These are phyloP conservation scores for Rhodotorula sp. DNA, from an alignment of 1,284 basidiomycete genomes.

Conservation along the genomic window DNA sequence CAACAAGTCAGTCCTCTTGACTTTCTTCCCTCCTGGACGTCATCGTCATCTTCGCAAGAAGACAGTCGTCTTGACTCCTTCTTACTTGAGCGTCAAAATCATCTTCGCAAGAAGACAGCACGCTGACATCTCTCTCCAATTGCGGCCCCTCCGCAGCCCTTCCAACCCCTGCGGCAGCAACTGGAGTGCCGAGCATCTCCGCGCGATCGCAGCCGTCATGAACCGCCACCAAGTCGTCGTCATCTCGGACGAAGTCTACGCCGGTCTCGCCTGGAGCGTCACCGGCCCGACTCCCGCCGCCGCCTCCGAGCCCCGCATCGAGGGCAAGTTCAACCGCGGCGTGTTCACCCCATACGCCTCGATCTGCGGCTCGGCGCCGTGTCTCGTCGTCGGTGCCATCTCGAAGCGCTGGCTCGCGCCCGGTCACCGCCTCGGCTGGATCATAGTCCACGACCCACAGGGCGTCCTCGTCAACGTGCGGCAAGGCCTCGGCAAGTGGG, in stretches of 20 bases:
- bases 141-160: slow-evolving; percentile 44
- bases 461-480: slow-evolving; percentile 41
- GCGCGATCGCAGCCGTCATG: slow-evolving; percentile 46
- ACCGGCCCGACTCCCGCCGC: slow-evolving; percentile 19
- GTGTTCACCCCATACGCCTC: slow-evolving; percentile 48
- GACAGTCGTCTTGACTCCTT: no score
- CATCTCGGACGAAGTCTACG: slow-evolving; percentile 43
- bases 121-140: not conserved
- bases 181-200: slow-evolving; percentile 46
- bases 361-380: slow-evolving; percentile 46
- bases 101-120: no score
- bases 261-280: slow-evolving; percentile 39
- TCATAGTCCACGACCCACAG: slow-evolving; percentile 49
- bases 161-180: slow-evolving; percentile 51
- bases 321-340: slow-evolving; percentile 42
- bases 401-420: slow-evolving; percentile 51
- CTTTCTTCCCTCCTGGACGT: not conserved
- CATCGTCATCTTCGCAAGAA: not conserved
- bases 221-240: slow-evolving; percentile 47
- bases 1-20: slow-evolving; percentile 41
- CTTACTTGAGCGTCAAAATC: no score
- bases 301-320: slow-evolving; percentile 20
- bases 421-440: slow-evolving; percentile 51
- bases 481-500: slow-evolving; percentile 21
- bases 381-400: slow-evolving; percentile 49